Base-by-base conservation (phyloP, 2,329 filamentous ascomycete genomes). In the Aureobasidium lini region DNA sequence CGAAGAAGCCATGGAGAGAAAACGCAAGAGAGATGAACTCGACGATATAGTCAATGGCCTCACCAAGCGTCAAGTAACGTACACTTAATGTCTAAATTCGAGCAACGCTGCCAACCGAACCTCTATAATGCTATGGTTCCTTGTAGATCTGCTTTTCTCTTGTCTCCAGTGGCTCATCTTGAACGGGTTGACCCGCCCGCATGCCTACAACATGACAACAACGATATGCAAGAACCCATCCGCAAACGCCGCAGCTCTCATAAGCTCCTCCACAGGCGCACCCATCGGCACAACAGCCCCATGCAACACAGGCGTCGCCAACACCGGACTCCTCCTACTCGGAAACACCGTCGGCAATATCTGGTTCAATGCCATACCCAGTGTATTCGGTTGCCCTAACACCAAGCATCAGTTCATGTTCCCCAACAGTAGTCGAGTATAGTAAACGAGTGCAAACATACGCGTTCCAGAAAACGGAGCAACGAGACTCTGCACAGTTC, bases 161-260 rank as follows among this genome's bases (percentile, higher is more conserved):
- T 36, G 6, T 23, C 2, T 7, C 23, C 23, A 23, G 23, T 23
- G 23, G 23, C 23, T 23, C 2, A 23, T 23, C 23, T 23, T 3
- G 23, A 23, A 23, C 23, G 23, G 23, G 23, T 23, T 23, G 23
- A 23, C 23, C 23, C 46, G 6, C n/a, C 16, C 29, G 15, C 16
- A 11, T 13, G 68, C 82, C 13, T 76, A 77, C 69, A 90, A 79
- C 77, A 95, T 87, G 18, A 86, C 81, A 5, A 96, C 82, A 56
- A 90, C 88, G 43, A 96, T 74, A 72, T 90, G 90, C 29, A 96
- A 73, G 87, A 92, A 99, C 0, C 94, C 94, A 74, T 99, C 94
- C 0, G 90, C 85, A 77, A 96, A 97, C 1, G 90, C 85, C 4
- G 89, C 88, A 68, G 88, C 87, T 60, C 85, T 82, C 75, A 94